These are phyloP conservation scores for Massariosphaeria phaeospora DNA, from an alignment of 495 filamentous ascomycete genomes.

Conservation along the genomic window DNA sequence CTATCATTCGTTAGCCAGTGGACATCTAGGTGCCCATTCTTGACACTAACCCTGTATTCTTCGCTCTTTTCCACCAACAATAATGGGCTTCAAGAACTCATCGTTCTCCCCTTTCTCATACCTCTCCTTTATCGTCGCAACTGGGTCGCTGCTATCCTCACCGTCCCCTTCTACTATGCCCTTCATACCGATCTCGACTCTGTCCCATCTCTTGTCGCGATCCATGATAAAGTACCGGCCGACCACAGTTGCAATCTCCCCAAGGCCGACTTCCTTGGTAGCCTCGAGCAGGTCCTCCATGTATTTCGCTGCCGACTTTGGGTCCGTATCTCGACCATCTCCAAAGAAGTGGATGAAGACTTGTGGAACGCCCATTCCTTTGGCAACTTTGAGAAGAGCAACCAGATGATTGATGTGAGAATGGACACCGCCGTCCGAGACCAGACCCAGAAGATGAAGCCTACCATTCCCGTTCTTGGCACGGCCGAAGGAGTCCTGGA, in stretches of 20 bases:
- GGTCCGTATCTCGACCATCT: slow-evolving; percentile 95
- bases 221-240: slow-evolving; percentile 99
- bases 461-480: slow-evolving; percentile 86
- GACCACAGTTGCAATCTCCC: slow-evolving; percentile 87
- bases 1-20: slow-evolving; percentile 43
- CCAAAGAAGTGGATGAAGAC: slow-evolving; percentile 99
- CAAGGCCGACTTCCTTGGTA: slow-evolving; percentile 75
- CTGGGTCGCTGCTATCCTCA: slow-evolving; percentile 73
- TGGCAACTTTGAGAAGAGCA: slow-evolving; percentile 79
- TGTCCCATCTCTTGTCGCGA: slow-evolving; percentile 98
- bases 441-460: slow-evolving; percentile 81
- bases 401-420: slow-evolving; percentile 90
- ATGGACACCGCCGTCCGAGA: slow-evolving; percentile 96
- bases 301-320: slow-evolving; percentile 80
- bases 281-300: slow-evolving; percentile 77
- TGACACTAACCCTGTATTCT: slow-evolving; percentile 67
- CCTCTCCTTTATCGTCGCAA: slow-evolving; percentile 78
- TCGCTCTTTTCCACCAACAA: slow-evolving; percentile 76
- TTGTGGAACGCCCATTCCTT: slow-evolving; percentile 76
- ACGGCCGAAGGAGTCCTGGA: slow-evolving; percentile 69
- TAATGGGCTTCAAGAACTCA: slow-evolving; percentile 97
- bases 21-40: slow-evolving; percentile 7
- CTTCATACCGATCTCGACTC: slow-evolving; percentile 83
- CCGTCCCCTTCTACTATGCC: slow-evolving; percentile 82
- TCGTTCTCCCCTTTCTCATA: slow-evolving; percentile 87